phyloP scores from a whole-genome alignment of 441 rosid genomes.

The Kokia cookei region DNA sequence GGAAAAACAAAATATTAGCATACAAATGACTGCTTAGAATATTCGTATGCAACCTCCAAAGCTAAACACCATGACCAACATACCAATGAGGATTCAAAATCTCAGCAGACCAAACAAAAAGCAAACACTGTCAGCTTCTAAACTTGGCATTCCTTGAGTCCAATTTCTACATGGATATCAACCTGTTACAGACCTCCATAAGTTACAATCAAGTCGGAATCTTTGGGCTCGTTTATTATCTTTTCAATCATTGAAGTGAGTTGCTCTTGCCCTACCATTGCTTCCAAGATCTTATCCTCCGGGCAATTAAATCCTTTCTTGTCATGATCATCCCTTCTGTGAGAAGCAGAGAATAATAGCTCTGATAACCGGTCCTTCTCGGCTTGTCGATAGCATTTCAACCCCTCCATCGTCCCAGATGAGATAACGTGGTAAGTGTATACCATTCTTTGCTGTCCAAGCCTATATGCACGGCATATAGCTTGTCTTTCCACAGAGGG shows the following conservation, averaged over 20 bases:
- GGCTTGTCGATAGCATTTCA: slow-evolving; percentile 44
- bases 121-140: not conserved
- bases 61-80: too few species aligned
- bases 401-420: slow-evolving; percentile 43
- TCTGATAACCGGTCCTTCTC: slow-evolving; percentile 48
- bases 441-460: slow-evolving; percentile 60
- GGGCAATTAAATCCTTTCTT: slow-evolving; percentile 7
- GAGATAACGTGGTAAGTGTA: slow-evolving; percentile 59
- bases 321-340: slow-evolving; percentile 12
- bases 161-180: not conserved
- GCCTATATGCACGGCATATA: slow-evolving; percentile 64
- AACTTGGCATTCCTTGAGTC: not conserved
- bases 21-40: too few species aligned
- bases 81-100: not conserved
- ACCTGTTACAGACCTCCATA: not conserved
- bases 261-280: slow-evolving; percentile 20
- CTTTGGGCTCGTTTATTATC: not conserved
- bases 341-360: slow-evolving; percentile 42
- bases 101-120: not conserved
- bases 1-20: too few species aligned
- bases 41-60: too few species aligned
- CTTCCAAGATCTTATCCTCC: slow-evolving; percentile 56
- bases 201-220: not conserved
- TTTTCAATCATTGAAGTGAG: not conserved
- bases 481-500: slow-evolving; percentile 78